Evolutionary conservation across 805 yeast species (phyloP).

Genomic region (Peterozyma xylosa): DNA sequence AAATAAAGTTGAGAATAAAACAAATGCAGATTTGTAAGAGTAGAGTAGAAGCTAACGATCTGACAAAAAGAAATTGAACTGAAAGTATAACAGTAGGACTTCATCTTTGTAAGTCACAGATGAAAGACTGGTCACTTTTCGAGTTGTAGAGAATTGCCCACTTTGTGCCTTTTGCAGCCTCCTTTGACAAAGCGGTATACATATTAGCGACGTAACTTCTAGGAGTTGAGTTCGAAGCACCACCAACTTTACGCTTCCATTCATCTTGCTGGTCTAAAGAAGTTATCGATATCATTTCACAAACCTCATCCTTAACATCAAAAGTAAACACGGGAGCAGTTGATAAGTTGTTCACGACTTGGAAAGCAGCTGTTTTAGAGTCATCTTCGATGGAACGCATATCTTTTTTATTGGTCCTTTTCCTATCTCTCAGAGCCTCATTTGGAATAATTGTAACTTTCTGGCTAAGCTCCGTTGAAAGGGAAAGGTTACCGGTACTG

Average conservation of each 20-base stretch:
- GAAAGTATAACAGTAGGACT: too few species aligned
- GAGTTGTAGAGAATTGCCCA: conserved; percentile 76
- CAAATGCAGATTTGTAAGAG: too few species aligned
- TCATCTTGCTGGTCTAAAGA: conserved; percentile 74
- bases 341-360: conserved; percentile 45
- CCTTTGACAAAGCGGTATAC: conserved; percentile 65
- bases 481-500: conserved; percentile 13
- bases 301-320: conserved; percentile 76
- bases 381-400: conserved; percentile 72
- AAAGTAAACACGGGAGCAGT: conserved; percentile 70
- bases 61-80: too few species aligned
- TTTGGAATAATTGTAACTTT: conserved; percentile 65
- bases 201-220: conserved; percentile 73
- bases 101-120: conserved; percentile 58
- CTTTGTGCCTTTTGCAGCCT: conserved; percentile 59
- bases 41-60: too few species aligned
- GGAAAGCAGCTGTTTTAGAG: conserved; percentile 52
- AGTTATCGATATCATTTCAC: conserved; percentile 75
- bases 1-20: too few species aligned
- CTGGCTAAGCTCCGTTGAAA: conserved; percentile 32
- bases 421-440: conserved; percentile 72
- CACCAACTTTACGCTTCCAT: conserved; percentile 78
- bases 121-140: conserved; percentile 64
- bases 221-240: conserved; percentile 72
- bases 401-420: conserved; percentile 69